phyloP scores from a whole-genome alignment of 352 stramenopile species.

The Phytophthora foliorum region DNA sequence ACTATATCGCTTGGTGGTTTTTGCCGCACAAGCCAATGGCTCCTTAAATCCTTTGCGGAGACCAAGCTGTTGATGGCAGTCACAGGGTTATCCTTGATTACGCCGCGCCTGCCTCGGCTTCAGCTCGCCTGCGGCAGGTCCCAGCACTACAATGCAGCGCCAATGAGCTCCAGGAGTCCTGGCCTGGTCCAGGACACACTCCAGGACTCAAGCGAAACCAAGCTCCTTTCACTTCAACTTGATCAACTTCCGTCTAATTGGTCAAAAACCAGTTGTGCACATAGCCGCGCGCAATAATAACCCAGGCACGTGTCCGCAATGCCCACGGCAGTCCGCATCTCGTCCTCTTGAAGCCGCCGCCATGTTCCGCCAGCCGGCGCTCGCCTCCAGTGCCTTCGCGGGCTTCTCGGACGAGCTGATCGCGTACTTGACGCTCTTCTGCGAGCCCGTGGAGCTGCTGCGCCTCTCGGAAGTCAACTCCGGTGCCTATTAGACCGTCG shows the following conservation, averaged over 20 bases:
- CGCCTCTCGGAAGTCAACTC: conserved; percentile 73
- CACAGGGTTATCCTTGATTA: too few relatives aligned
- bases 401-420: conserved; percentile 82
- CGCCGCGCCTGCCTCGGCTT: too few relatives aligned
- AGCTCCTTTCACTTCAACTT: conserved; percentile 25
- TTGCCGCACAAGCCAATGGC: too few relatives aligned
- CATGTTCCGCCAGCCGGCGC: conserved; percentile 69
- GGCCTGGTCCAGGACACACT: too few relatives aligned
- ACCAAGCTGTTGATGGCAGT: too few relatives aligned
- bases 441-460: conserved; percentile 68
- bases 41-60: too few relatives aligned
- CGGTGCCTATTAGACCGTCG: conserved; percentile 56
- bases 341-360: neutral
- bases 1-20: too few relatives aligned
- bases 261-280: conserved; percentile 8
- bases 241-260: conserved; percentile 15
- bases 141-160: too few relatives aligned
- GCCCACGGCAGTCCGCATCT: conserved; percentile 9
- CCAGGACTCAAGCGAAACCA: neutral
- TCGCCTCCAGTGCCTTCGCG: conserved; percentile 65
- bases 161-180: too few relatives aligned
- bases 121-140: too few relatives aligned
- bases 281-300: conserved; percentile 22
- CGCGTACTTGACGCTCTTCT: conserved; percentile 83
- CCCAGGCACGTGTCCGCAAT: conserved; percentile 20